Evolutionary conservation across 345 rosid species (phyloP).

Genomic region (Cardamine chenopodiifolia): DNA sequence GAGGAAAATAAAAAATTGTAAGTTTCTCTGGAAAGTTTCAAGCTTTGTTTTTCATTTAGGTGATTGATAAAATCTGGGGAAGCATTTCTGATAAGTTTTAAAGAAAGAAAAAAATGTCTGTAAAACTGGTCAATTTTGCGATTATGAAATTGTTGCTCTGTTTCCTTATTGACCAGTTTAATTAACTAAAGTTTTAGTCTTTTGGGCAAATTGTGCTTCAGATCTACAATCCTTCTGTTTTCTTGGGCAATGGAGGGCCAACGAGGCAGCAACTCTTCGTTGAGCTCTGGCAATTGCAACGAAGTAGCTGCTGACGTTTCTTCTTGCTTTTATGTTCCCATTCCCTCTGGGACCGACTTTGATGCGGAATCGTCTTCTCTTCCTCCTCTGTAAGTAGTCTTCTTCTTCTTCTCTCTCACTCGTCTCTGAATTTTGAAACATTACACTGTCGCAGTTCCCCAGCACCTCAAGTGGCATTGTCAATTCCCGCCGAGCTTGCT

Average conservation of each 20-base stretch:
- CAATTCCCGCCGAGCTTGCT: slow-evolving; percentile 88
- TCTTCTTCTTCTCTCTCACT: neutral
- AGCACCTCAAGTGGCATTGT: slow-evolving; percentile 50
- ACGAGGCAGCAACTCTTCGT: slow-evolving; percentile 43
- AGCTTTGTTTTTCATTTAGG: neutral
- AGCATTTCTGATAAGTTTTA: neutral
- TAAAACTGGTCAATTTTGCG: neutral
- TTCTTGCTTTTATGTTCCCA: slow-evolving; percentile 42
- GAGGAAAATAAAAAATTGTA: slow-evolving; percentile 18
- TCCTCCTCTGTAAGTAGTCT: slow-evolving; percentile 42
- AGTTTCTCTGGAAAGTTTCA: slow-evolving; percentile 4
- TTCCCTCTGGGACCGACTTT: slow-evolving; percentile 42
- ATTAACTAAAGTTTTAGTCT: neutral
- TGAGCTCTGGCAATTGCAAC: slow-evolving; percentile 45
- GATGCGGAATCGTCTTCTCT: slow-evolving; percentile 41
- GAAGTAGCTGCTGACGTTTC: slow-evolving; percentile 34
- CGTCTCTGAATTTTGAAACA: slow-evolving; percentile 21
- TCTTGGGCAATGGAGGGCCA: slow-evolving; percentile 36
- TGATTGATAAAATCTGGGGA: neutral
- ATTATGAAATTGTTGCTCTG: slow-evolving; percentile 16
- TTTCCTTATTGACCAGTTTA: neutral
- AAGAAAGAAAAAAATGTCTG: neutral
- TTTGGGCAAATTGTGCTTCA: slow-evolving; percentile 26
- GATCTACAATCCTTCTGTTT: slow-evolving; percentile 31
- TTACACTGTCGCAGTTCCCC: slow-evolving; percentile 30